phyloP scores from a whole-genome alignment of 2,329 filamentous ascomycete genomes.

The Pseudogymnoascus sp. region DNA sequence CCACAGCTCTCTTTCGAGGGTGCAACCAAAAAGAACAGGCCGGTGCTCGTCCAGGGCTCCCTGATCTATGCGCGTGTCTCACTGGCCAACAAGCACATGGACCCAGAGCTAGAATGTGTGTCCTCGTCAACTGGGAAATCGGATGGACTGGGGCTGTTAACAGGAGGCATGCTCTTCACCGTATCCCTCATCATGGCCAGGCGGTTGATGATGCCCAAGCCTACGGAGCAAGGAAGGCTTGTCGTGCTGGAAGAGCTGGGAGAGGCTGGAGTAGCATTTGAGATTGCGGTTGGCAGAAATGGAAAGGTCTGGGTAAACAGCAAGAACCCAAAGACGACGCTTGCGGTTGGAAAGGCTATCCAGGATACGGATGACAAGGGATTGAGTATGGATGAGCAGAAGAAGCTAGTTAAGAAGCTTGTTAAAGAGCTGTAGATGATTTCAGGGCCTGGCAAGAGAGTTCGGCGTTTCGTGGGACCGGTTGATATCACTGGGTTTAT shows the following conservation, averaged over 20 bases:
- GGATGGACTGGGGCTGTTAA: conserved; percentile 77
- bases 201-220: conserved; percentile 60
- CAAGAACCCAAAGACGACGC: conserved; percentile 60
- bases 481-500: not conserved
- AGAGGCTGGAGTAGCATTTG: conserved; percentile 69
- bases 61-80: conserved; percentile 83
- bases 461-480: not conserved
- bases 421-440: conserved; percentile 36
- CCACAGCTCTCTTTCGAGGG: conserved; percentile 89
- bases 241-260: conserved; percentile 74
- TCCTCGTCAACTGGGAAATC: conserved; percentile 78
- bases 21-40: conserved; percentile 85
- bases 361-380: conserved; percentile 65
- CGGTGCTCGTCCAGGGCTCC: conserved; percentile 63
- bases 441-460: not conserved
- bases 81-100: conserved; percentile 71
- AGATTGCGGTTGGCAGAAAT: conserved; percentile 89
- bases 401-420: conserved; percentile 58
- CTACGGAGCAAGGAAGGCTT: conserved; percentile 53
- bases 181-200: conserved; percentile 77
- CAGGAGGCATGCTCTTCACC: conserved; percentile 77
- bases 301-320: conserved; percentile 88
- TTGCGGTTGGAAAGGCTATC: conserved; percentile 72
- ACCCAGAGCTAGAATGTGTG: conserved; percentile 85
- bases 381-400: conserved; percentile 58